Base-by-base conservation (phyloP, 2,329 filamentous ascomycete genomes). In the Lasiodiplodia theobromae region DNA sequence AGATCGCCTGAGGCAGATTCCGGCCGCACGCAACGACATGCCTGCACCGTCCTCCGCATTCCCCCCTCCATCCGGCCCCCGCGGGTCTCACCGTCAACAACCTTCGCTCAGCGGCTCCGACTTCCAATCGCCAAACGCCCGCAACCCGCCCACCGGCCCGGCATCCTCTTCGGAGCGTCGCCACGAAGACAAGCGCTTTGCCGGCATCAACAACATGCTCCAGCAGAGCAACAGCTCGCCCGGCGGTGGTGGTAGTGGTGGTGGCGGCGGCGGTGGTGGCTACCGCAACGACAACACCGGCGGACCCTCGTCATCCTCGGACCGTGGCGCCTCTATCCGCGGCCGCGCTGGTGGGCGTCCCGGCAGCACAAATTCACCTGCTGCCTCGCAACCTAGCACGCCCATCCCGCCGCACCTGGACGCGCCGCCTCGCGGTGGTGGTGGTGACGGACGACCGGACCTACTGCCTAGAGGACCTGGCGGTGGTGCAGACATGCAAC, bases 1-100 rank as follows among this genome's bases (percentile, higher is more conserved):
- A 12, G 86, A 86, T 72, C 82, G 86, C 47, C 75, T 87, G 56
- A 82, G 81, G 51, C 80, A 82, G 47, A 78, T 83, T 40, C 79
- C 80, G 58, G 67, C 51, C 8, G 71, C 73, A 7, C 70, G 78
- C 56, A 78, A 74, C 2, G 77, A 79, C 53, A 69, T 78, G 53
- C 72, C 76, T 3, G 66, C 57, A 1, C 58, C 67, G 2, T 40
- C 68, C 5, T 60, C 54, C 21, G 66, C 47, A 21, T 66, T 66
- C 31, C 68, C 63, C 11, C 44, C 44, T 31, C 68, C 74, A 52
- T 79, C 76, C 64, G 78, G 78, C 21, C 78, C 78, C 31, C 77
- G 78, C 16, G 72, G 73, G 40, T 72, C 73, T 14, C 60, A 64
- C 25, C 44, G 58, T 14, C 66, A 64, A 38, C 44, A 47, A 6